These are phyloP conservation scores for Leersia perrieri DNA, from an alignment of 176 grass and related monocot species.

Conservation along the genomic window DNA sequence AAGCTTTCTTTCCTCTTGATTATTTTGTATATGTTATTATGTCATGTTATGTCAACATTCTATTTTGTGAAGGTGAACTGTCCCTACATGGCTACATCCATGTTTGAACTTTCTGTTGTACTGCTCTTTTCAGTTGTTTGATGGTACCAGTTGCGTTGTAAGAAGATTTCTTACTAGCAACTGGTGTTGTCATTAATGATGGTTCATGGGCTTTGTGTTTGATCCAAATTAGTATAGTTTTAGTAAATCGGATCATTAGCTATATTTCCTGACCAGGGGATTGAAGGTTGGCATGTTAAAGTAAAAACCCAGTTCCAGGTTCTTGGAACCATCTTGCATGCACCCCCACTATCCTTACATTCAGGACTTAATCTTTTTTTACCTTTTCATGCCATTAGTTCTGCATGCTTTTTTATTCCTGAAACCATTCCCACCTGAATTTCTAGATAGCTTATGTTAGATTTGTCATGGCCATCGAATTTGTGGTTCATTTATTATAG, in stretches of 20 bases:
- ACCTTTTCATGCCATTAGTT: neutral
- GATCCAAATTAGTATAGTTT: neutral
- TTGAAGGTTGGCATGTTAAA: neutral
- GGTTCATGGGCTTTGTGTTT: neutral
- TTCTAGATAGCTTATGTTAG: neutral
- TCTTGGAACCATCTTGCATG: neutral
- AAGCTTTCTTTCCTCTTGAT: neutral
- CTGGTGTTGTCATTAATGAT: neutral
- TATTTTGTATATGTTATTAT: neutral
- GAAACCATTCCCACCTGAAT: neutral
- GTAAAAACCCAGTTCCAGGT: neutral
- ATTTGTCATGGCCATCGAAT: neutral
- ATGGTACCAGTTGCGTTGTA: neutral
- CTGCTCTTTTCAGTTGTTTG: too few species aligned
- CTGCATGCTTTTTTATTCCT: neutral
- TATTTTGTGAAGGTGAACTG: neutral
- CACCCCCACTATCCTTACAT: neutral
- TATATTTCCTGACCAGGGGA: neutral
- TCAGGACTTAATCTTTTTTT: neutral
- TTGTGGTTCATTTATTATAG: neutral
- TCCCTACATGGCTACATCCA: slow-evolving; percentile 1
- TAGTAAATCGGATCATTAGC: neutral
- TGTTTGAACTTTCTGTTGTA: neutral
- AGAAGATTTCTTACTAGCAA: neutral
- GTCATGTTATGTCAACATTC: neutral